Evolutionary conservation across 176 grass and related monocot species (phyloP).

Genomic region (Chrysopogon serrulatus): DNA sequence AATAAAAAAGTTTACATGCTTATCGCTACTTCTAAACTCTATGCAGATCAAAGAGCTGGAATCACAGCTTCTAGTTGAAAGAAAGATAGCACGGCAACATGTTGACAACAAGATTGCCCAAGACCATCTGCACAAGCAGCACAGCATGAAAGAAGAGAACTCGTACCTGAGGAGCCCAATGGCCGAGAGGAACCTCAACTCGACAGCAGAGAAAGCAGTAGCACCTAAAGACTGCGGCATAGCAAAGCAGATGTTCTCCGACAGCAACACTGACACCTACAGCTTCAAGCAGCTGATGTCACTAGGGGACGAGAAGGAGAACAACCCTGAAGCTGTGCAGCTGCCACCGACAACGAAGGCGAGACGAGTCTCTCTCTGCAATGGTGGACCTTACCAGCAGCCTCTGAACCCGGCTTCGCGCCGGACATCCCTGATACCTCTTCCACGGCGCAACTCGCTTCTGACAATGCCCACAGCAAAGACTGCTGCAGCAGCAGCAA

Average conservation of each 20-base stretch:
- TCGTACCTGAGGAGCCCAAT: slow-evolving; percentile 38
- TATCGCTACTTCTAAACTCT: background rate
- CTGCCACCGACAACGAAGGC: slow-evolving; percentile 8
- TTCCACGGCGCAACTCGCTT: slow-evolving; percentile 32
- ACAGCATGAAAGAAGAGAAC: slow-evolving; percentile 38
- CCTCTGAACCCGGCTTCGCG: slow-evolving; percentile 19
- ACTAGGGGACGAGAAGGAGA: slow-evolving; percentile 73
- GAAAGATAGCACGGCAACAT: slow-evolving; percentile 89
- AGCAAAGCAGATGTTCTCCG: slow-evolving; percentile 32
- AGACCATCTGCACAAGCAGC: slow-evolving; percentile 61
- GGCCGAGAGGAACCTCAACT: slow-evolving; percentile 41
- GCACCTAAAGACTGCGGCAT: slow-evolving; percentile 23
- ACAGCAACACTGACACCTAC: slow-evolving; percentile 46
- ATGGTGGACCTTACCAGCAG: slow-evolving; percentile 16
- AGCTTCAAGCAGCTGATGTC: slow-evolving; percentile 58
- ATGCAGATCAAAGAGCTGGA: slow-evolving; percentile 89
- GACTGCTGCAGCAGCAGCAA: background rate
- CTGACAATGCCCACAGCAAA: slow-evolving; percentile 43
- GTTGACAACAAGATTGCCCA: slow-evolving; percentile 91
- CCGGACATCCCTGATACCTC: slow-evolving; percentile 40
- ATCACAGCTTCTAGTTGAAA: slow-evolving; percentile 82
- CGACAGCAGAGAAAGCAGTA: slow-evolving; percentile 32
- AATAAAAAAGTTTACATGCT: background rate
- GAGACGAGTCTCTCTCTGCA: slow-evolving; percentile 55
- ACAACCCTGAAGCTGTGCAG: slow-evolving; percentile 42